Percentiles rank a stretch among this genome's conserved stretches.
Conservation (phyloP, 352 stramenopile species). For the Globisporangium takayamanum region DNA sequence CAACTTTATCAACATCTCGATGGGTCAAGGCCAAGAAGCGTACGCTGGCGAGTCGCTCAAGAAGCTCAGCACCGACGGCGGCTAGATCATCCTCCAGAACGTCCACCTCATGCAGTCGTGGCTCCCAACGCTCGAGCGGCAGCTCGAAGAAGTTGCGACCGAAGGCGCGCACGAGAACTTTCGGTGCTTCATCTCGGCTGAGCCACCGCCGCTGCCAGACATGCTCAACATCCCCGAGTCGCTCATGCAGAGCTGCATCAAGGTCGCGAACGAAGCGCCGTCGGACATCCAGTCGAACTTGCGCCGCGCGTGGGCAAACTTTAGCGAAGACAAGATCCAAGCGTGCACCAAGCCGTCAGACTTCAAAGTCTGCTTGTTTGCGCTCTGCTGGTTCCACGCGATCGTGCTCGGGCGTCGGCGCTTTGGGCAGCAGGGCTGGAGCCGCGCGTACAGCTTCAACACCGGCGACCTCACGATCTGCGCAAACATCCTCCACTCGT, state of each 20-base stretch:
- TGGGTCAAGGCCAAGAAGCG: slow-evolving; percentile 90
- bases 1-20: slow-evolving; percentile 96
- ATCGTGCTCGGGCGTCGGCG: slow-evolving; percentile 90
- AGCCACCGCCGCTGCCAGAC: slow-evolving; percentile 87
- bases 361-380: slow-evolving; percentile 93
- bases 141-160: slow-evolving; percentile 88
- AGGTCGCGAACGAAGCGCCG: slow-evolving; percentile 94
- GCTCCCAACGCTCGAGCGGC: slow-evolving; percentile 90
- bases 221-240: slow-evolving; percentile 97
- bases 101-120: slow-evolving; percentile 95
- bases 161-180: slow-evolving; percentile 91
- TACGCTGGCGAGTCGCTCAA: slow-evolving; percentile 90
- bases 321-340: slow-evolving; percentile 87
- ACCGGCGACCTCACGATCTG: slow-evolving; percentile 94
- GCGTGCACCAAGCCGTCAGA: slow-evolving; percentile 84
- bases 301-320: slow-evolving; percentile 91
- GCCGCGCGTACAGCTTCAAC: slow-evolving; percentile 93
- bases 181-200: slow-evolving; percentile 94
- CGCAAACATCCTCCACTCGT: slow-evolving; percentile 90
- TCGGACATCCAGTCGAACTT: slow-evolving; percentile 95
- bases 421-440: slow-evolving; percentile 94
- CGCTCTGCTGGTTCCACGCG: slow-evolving; percentile 94
- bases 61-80: slow-evolving; percentile 85
- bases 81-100: slow-evolving; percentile 96
- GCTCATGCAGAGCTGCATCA: slow-evolving; percentile 94